Evolutionary conservation across 768 basidiomycete species (phyloP).

Genomic region (Collybiopsis confluens): DNA sequence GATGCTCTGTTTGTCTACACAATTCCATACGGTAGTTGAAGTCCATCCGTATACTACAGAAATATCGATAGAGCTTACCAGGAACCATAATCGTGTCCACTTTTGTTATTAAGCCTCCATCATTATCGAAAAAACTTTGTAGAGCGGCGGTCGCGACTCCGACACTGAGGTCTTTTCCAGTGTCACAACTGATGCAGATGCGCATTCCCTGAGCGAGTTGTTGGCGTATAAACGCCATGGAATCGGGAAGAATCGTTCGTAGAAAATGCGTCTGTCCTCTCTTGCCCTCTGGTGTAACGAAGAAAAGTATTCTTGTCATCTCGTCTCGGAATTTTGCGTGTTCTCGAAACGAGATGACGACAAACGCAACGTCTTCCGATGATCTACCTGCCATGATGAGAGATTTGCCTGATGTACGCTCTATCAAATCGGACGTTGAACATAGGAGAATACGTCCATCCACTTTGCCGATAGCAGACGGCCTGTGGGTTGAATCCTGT

Average conservation of each 20-base stretch:
- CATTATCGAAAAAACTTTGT: slow-evolving; percentile 53
- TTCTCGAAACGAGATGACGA: slow-evolving; percentile 20
- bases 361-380: slow-evolving; percentile 17
- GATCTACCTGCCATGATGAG: neutral
- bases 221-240: slow-evolving; percentile 40
- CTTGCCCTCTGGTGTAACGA: slow-evolving; percentile 41
- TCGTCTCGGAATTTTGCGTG: neutral
- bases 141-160: slow-evolving; percentile 61
- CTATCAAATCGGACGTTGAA: slow-evolving; percentile 23
- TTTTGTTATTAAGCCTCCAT: slow-evolving; percentile 29
- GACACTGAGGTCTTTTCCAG: slow-evolving; percentile 58
- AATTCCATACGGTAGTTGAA: too few relatives aligned
- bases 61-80: neutral
- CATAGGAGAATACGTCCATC: slow-evolving; percentile 39
- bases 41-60: neutral
- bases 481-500: neutral
- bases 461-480: slow-evolving; percentile 28
- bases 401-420: neutral
- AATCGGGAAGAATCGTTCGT: slow-evolving; percentile 40
- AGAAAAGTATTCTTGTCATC: slow-evolving; percentile 2
- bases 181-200: slow-evolving; percentile 50
- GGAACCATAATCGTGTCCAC: too few relatives aligned
- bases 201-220: slow-evolving; percentile 30
- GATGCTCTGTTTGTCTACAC: slow-evolving; percentile 57
- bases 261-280: slow-evolving; percentile 50